Base-by-base conservation (phyloP, 495 filamentous ascomycete species). In the Oidiodendron maius region DNA sequence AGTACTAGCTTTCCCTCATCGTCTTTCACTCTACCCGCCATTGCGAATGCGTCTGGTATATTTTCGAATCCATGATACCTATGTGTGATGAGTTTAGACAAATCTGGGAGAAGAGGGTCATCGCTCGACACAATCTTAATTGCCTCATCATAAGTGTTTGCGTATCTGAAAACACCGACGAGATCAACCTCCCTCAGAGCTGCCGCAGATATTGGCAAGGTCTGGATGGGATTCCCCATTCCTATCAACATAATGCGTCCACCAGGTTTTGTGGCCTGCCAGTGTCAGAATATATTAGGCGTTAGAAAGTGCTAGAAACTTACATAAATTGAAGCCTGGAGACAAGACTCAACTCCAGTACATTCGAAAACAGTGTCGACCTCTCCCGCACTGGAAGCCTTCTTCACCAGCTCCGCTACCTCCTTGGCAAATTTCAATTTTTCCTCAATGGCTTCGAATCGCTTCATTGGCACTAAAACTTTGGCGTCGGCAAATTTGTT, bases 151-250 rank as follows among this genome's bases (percentile, higher is more conserved):
- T 97, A 97, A 0, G 86, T 84, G 46, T 89, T 84, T 41, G 87
- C 89, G 53, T 97, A 97, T 24, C 91, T 74, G 64, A 97, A 97
- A 2, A 91, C 85, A 13, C 91, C 91, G 11, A 94, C 74, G 8
- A 97, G 76, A 68, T 97, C 91, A 9, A 97, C 83, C 67, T 97
- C 91, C n/a, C 88, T 78, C 21, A 94, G 71, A 4, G 89, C 84
- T 0, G 91, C 91, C 0, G 87, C 85, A 5, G 84, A 88, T 44
- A 96, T 79, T 3, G 90, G 91, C 3, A 96, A 70, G 0, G 87
- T 94, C 64, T 94, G 87, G 38, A 94, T 74, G 1, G 91, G 90
- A 37, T 76, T 86, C 17, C 91, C 91, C 89, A 97, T 96, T n/a
- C 91, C 91, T 44, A 97, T 86, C 47, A 95, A 75, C 67, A 96